Base-by-base conservation (phyloP, 257 asterid genomes). In the Pogostemon cablin region DNA sequence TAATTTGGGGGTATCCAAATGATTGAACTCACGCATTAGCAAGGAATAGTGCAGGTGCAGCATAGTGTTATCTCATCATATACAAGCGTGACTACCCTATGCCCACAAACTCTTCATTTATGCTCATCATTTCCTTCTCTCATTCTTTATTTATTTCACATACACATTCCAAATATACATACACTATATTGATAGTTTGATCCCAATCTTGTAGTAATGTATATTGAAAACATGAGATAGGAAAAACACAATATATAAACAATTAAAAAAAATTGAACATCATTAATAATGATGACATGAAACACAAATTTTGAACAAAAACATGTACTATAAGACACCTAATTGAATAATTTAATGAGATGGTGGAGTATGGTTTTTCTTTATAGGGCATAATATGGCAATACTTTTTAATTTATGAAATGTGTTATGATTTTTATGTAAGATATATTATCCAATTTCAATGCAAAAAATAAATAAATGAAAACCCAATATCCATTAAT, bases 21-120 rank as follows among this genome's bases (percentile, higher is more conserved):
- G 58, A 78, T 75, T 75, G 70, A 58, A 41, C 64, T 69, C 72
- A 71, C 77, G 61, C 73, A 79, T 76, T 70, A 70, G 74, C 65
- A 71, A 47, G 60, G 17, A 6, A 48, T 32, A 54, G 43, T 41
- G 55, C 57, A 55, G 42, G 34, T 58, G 34, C 9, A 32, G 17
- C 71, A 72, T 67, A 61, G 75, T 62, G 72, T 15, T 67, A 64
- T 47, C 47, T 61, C 77, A 80, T 83, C 65, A 80, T 78, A 80
- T 60, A 55, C 52, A 69, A 75, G 85, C 83, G 80, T 80, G 83
- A 66, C 68, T 3, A 17, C 60, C 52, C 60, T 71, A 55, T 60
- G 55, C 68, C 48, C 40, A 3, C 44, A 77, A 74, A 74, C 66
- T 71, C 67, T 32, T 61, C 75, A 9, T 69, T 53, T 60, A 32